A percentile compares a stretch with the other conserved stretches of the same genome.
Evolutionary conservation across 2,329 filamentous ascomycete genomes (phyloP).

Genomic region (Phoma sp.): DNA sequence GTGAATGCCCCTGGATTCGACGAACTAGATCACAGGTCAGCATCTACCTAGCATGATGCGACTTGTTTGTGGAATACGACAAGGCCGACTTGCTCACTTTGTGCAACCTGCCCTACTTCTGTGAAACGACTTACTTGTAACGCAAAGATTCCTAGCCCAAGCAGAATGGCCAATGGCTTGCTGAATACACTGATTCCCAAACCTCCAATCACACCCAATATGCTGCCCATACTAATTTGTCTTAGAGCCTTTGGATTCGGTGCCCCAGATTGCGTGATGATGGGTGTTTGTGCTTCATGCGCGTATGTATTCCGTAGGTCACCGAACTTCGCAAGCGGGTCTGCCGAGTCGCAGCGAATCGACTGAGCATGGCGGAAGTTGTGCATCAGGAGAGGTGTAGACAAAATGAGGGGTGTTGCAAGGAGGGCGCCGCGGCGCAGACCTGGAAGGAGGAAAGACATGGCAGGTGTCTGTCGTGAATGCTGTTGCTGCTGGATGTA

Average conservation of each 20-base stretch:
- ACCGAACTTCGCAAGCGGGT: slow-evolving; percentile 47
- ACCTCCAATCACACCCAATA: slow-evolving; percentile 57
- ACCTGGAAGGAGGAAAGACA: slow-evolving; percentile 50
- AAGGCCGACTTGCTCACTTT: background rate
- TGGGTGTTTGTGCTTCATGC: slow-evolving; percentile 47
- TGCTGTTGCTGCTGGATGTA: slow-evolving; percentile 28
- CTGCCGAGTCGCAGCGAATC: slow-evolving; percentile 47
- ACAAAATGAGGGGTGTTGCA: slow-evolving; percentile 45
- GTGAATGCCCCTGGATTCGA: slow-evolving; percentile 59
- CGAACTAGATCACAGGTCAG: slow-evolving; percentile 47
- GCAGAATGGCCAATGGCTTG: slow-evolving; percentile 69
- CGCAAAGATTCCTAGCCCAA: slow-evolving; percentile 68
- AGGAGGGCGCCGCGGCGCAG: slow-evolving; percentile 47
- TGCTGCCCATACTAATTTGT: slow-evolving; percentile 56
- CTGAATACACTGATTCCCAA: slow-evolving; percentile 73
- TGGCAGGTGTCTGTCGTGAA: slow-evolving; percentile 21
- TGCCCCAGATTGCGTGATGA: slow-evolving; percentile 46
- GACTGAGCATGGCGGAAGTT: slow-evolving; percentile 32
- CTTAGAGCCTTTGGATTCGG: slow-evolving; percentile 51
- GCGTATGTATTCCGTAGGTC: slow-evolving; percentile 44
- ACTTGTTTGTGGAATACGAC: background rate
- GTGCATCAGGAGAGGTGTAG: slow-evolving; percentile 39
- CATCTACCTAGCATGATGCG: background rate
- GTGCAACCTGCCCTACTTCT: background rate
- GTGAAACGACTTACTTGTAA: slow-evolving; percentile 61